phyloP scores from a whole-genome alignment of 768 basidiomycete genomes.

The Boletellus emodensis region DNA sequence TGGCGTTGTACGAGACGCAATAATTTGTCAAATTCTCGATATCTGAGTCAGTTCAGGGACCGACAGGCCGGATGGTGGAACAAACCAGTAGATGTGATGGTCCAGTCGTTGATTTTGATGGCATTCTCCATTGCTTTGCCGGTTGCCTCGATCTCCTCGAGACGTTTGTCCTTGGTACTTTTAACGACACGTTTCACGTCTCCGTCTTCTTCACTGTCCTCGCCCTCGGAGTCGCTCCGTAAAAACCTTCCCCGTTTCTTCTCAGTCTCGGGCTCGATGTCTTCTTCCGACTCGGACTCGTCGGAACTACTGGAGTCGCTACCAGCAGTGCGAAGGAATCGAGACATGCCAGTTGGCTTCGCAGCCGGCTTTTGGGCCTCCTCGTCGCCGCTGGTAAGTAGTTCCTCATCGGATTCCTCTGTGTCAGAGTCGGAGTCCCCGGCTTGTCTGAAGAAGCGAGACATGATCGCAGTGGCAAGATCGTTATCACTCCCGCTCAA shows the following conservation, averaged over 20 bases:
- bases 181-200: slow-evolving; percentile 66
- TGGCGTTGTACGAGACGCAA: slow-evolving; percentile 85
- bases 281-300: slow-evolving; percentile 51
- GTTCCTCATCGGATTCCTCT: slow-evolving; percentile 70
- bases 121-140: slow-evolving; percentile 93
- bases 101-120: slow-evolving; percentile 96
- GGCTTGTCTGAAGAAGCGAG: slow-evolving; percentile 84
- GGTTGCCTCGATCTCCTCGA: slow-evolving; percentile 93
- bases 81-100: slow-evolving; percentile 81
- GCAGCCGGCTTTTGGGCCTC: slow-evolving; percentile 40
- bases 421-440: slow-evolving; percentile 78
- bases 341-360: slow-evolving; percentile 53
- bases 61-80: slow-evolving; percentile 1
- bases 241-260: slow-evolving; percentile 43
- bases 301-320: slow-evolving; percentile 55
- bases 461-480: slow-evolving; percentile 47
- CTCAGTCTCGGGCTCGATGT: slow-evolving; percentile 45
- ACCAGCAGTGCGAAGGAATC: slow-evolving; percentile 67
- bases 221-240: slow-evolving; percentile 45
- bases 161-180: slow-evolving; percentile 86
- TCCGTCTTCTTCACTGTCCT: slow-evolving; percentile 63
- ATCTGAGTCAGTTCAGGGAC: slow-evolving; percentile 4
- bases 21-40: slow-evolving; percentile 94
- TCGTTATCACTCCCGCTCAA: slow-evolving; percentile 26
- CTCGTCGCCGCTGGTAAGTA: slow-evolving; percentile 70